Percentiles rank a stretch among this genome's conserved stretches.
Evolutionary conservation across 345 rosid species (phyloP).

Genomic region (Sonneratia alba): DNA sequence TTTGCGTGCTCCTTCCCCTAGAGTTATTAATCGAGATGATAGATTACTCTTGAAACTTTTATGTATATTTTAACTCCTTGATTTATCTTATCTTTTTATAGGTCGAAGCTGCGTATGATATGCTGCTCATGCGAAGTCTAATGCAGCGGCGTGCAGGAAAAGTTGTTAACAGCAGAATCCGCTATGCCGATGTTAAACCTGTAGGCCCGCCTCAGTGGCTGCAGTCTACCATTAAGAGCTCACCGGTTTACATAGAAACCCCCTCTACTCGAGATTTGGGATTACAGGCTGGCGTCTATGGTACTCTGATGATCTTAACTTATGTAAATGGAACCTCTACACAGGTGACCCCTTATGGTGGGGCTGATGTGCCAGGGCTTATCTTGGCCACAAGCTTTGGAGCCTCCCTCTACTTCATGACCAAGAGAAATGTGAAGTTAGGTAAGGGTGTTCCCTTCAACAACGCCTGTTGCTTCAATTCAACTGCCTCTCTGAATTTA

Average conservation of each 20-base stretch:
- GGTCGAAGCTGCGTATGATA: constrained; percentile 96
- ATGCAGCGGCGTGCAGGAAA: constrained; percentile 86
- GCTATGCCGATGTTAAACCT: constrained; percentile 91
- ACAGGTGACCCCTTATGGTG: constrained; percentile 36
- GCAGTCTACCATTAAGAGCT: constrained; percentile 45
- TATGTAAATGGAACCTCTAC: constrained; percentile 67
- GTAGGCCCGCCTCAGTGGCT: constrained; percentile 55
- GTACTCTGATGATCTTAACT: constrained; percentile 73
- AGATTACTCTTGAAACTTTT: not conserved
- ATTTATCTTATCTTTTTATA: constrained; percentile 17
- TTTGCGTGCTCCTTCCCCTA: not conserved
- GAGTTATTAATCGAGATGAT: not conserved
- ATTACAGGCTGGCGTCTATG: constrained; percentile 91
- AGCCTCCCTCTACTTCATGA: constrained; percentile 89
- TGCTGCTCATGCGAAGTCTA: constrained; percentile 92
- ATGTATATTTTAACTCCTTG: not conserved
- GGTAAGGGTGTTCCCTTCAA: constrained; percentile 34
- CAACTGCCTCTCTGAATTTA: not conserved
- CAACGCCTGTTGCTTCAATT: not conserved
- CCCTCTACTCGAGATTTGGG: constrained; percentile 68
- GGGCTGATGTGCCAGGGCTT: constrained; percentile 82
- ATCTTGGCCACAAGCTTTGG: constrained; percentile 79
- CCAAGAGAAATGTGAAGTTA: constrained; percentile 66
- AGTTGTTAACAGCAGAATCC: constrained; percentile 59
- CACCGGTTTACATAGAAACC: constrained; percentile 50